phyloP scores from a whole-genome alignment of 129 eudicot species.

The Scalesia atractyloides region DNA sequence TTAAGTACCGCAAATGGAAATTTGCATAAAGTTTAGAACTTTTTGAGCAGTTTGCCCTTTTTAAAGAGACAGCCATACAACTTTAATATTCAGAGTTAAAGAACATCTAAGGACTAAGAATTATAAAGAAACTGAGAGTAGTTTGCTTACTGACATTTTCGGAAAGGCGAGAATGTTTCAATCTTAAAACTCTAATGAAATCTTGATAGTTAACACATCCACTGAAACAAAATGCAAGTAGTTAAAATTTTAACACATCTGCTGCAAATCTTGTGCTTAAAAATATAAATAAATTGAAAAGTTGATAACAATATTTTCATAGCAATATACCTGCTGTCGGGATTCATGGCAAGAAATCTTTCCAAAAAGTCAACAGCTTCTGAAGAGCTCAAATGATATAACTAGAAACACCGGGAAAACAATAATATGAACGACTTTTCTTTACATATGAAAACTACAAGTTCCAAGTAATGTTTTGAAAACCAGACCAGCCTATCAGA shows the following conservation, averaged over 20 bases:
- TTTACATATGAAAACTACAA: not conserved
- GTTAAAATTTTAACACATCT: not conserved
- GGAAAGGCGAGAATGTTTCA: constrained; percentile 68
- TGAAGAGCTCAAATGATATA: constrained; percentile 54
- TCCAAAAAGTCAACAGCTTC: constrained; percentile 90
- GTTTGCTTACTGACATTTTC: constrained; percentile 55
- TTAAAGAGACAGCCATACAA: too few species aligned
- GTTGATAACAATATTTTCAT: not conserved
- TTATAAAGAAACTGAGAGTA: not conserved
- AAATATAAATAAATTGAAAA: not conserved
- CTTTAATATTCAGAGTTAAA: too few species aligned
- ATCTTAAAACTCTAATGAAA: constrained; percentile 62
- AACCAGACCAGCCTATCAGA: too few species aligned
- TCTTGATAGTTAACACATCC: constrained; percentile 64
- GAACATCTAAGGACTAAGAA: too few species aligned
- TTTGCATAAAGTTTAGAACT: too few species aligned
- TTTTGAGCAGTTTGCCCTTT: too few species aligned
- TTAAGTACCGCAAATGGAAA: too few species aligned
- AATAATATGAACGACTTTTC: not conserved
- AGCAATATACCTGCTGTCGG: constrained; percentile 65
- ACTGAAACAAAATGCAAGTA: constrained; percentile 43
- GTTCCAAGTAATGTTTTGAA: not conserved
- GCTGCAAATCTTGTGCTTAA: not conserved
- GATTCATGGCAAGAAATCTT: constrained; percentile 82
- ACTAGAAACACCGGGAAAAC: constrained; percentile 40